Percentiles rank a stretch among this genome's conserved stretches.
Conservation (phyloP, 257 asterid genomes). For the Penstemon newberryi region DNA sequence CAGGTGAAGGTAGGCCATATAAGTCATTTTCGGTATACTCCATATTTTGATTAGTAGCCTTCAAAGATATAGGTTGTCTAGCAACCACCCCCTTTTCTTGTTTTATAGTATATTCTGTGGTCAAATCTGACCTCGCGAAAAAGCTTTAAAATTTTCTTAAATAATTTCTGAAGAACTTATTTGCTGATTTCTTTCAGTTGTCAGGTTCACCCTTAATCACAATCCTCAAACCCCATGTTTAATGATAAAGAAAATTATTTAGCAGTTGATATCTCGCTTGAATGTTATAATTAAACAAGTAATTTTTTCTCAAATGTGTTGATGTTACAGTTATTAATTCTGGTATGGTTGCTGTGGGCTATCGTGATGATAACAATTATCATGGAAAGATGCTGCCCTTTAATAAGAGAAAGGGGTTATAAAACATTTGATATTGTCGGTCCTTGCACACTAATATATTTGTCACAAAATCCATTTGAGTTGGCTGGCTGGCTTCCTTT, state of each 20-base stretch:
- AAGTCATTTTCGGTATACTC: constrained; percentile 1
- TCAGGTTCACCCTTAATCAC: no score
- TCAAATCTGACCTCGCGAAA: not conserved
- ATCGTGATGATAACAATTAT: constrained; percentile 18
- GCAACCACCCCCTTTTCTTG: not conserved
- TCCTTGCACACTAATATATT: not conserved
- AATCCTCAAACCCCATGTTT: not conserved
- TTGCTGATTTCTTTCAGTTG: not conserved
- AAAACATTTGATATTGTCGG: not conserved
- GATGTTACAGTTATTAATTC: not conserved
- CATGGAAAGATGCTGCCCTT: constrained; percentile 7
- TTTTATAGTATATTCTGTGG: no score
- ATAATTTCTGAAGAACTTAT: not conserved
- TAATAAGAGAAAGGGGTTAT: constrained; percentile 13
- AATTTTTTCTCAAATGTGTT: not conserved
- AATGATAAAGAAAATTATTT: not conserved
- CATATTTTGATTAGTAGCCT: not conserved
- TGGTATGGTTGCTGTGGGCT: not conserved
- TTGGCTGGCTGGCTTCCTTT: constrained; percentile 21
- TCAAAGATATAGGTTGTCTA: not conserved
- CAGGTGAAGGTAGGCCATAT: constrained; percentile 80
- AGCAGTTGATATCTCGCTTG: not conserved
- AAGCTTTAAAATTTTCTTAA: not conserved
- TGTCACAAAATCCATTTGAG: constrained; percentile 12
- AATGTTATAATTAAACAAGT: not conserved